phyloP scores from a whole-genome alignment of 1,284 basidiomycete genomes.

The Ustilago cynodontis region DNA sequence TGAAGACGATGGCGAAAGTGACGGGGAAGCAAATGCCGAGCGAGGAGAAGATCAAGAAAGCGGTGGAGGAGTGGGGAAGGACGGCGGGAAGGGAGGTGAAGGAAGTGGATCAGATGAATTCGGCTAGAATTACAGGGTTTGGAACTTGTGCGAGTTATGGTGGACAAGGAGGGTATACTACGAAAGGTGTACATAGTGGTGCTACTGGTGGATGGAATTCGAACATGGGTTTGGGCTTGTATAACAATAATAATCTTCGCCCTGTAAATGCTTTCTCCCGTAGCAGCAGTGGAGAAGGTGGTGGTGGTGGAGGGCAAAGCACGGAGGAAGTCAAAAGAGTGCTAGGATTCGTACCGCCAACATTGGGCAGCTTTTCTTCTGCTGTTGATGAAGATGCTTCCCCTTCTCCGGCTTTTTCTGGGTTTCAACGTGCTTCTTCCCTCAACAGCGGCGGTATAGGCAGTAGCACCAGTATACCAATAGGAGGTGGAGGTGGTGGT shows the following conservation, averaged over 20 bases:
- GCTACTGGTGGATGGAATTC: conserved; percentile 49
- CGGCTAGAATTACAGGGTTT: conserved; percentile 38
- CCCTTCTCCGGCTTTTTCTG: conserved; percentile 16
- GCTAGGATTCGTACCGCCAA: conserved; percentile 22
- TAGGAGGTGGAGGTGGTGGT: too few species aligned
- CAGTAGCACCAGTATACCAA: too few species aligned
- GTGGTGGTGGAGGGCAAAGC: conserved; percentile 1
- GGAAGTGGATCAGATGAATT: conserved; percentile 40
- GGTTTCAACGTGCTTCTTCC: conserved; percentile 46
- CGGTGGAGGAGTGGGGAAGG: conserved; percentile 27
- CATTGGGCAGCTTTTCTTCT: conserved; percentile 40
- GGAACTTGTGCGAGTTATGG: conserved; percentile 43
- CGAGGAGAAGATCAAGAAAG: conserved; percentile 11
- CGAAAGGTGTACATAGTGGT: conserved; percentile 37
- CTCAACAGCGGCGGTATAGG: not conserved
- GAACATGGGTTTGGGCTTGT: conserved; percentile 38
- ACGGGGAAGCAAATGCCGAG: conserved; percentile 24
- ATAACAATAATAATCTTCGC: conserved; percentile 20
- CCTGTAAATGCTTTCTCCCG: conserved; percentile 6
- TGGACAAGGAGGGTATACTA: conserved; percentile 28
- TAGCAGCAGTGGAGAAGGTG: too few species aligned
- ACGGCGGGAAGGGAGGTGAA: conserved; percentile 27
- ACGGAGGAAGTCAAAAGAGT: conserved; percentile 11
- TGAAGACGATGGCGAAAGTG: conserved; percentile 29
- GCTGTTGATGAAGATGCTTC: conserved; percentile 32